Evolutionary conservation across 2,329 filamentous ascomycete genomes (phyloP).

Genomic region (Capronia americana): DNA sequence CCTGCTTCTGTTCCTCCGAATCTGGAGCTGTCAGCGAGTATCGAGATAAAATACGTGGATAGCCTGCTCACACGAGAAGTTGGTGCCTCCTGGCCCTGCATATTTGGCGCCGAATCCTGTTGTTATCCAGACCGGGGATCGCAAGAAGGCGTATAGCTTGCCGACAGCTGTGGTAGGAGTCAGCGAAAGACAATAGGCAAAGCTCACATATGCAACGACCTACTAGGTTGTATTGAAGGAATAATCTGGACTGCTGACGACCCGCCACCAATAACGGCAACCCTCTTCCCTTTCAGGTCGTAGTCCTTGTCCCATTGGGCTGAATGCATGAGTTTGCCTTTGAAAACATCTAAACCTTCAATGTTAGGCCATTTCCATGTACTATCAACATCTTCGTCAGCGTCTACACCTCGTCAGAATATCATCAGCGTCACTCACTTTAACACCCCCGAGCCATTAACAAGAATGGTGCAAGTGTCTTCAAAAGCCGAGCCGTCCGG

Average conservation of each 20-base stretch:
- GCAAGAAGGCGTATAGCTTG: constrained; percentile 41
- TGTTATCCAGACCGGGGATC: constrained; percentile 38
- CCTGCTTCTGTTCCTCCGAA: constrained; percentile 39
- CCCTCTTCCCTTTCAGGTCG: constrained; percentile 55
- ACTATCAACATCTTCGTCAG: constrained; percentile 13
- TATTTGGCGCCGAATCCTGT: constrained; percentile 37
- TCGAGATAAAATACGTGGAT: neutral
- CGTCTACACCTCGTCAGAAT: neutral
- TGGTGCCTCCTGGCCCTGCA: constrained; percentile 34
- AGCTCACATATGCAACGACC: neutral
- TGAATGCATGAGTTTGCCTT: constrained; percentile 62
- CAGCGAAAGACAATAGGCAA: neutral
- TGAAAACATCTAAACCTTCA: constrained; percentile 59
- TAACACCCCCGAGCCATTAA: constrained; percentile 50
- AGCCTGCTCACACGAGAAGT: constrained; percentile 31
- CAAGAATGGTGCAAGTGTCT: constrained; percentile 44
- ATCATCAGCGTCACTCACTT: constrained; percentile 39
- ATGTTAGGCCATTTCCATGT: constrained; percentile 61
- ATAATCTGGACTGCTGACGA: constrained; percentile 63
- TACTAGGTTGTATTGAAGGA: constrained; percentile 52
- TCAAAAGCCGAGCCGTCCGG: constrained; percentile 28
- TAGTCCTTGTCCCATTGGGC: constrained; percentile 62
- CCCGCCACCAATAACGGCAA: constrained; percentile 63
- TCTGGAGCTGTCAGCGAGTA: constrained; percentile 20
- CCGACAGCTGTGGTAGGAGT: constrained; percentile 27